Conservation (phyloP, 108 stramenopile genomes). For the Schizochytrium sp. region DNA sequence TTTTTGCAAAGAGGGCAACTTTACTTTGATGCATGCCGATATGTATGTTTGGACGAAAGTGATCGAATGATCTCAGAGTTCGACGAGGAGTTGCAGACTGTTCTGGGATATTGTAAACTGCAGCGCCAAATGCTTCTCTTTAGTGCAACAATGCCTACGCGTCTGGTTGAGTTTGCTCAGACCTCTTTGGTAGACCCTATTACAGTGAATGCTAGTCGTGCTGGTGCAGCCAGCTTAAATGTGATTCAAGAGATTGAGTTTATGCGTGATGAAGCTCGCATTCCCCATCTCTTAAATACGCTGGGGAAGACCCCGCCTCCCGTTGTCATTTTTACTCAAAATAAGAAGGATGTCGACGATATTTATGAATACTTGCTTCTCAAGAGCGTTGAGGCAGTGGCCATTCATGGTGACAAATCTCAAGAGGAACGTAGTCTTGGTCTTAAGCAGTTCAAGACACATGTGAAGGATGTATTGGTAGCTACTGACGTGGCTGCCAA, state of each 20-base stretch:
- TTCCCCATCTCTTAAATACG: constrained; percentile 94
- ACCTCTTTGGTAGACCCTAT: constrained; percentile 92
- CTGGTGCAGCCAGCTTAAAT: constrained; percentile 98
- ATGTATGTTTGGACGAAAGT: constrained; percentile 96
- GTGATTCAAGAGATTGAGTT: constrained; percentile 99
- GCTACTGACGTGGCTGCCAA: constrained; percentile 99
- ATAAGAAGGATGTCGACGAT: constrained; percentile 96
- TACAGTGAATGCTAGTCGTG: constrained; percentile 96
- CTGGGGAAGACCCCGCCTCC: constrained; percentile 98
- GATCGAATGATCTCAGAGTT: constrained; percentile 96
- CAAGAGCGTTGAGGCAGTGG: constrained; percentile 96
- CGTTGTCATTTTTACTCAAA: constrained; percentile 95
- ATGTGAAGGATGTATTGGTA: constrained; percentile 93
- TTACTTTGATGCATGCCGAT: constrained; percentile 88
- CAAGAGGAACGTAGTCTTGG: constrained; percentile 98
- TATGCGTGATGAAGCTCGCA: constrained; percentile 97
- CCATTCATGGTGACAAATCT: constrained; percentile 99
- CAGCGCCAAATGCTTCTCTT: constrained; percentile 97
- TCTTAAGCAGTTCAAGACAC: constrained; percentile 88
- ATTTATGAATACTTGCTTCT: constrained; percentile 97
- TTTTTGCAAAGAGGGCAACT: constrained; percentile 87
- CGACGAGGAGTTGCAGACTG: constrained; percentile 91
- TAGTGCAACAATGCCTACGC: constrained; percentile 97
- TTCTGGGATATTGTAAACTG: constrained; percentile 95
- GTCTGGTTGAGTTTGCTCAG: constrained; percentile 98